Evolutionary conservation across 2,329 filamentous ascomycete genomes (phyloP).

Genomic region (Venturia nashicola): DNA sequence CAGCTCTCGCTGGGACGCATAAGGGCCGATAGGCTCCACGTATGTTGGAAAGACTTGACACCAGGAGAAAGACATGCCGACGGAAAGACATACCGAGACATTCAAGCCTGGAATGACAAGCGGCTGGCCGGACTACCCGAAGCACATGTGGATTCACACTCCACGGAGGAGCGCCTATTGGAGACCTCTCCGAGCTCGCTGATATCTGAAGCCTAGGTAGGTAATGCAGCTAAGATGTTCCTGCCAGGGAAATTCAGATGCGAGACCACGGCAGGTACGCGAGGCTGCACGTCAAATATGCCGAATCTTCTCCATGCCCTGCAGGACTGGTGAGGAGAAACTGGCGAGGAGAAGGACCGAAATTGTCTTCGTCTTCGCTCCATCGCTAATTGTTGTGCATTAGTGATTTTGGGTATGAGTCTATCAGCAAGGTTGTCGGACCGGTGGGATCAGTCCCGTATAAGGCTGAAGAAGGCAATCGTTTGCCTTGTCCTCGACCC

Average conservation of each 20-base stretch:
- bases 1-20: neutral
- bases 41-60: no score
- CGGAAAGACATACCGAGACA: neutral
- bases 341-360: neutral
- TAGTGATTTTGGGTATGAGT: neutral
- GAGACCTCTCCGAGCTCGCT: neutral
- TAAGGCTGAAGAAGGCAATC: neutral
- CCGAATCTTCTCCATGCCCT: neutral
- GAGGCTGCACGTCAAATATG: neutral
- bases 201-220: neutral
- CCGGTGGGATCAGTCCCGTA: neutral
- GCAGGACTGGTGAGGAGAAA: neutral
- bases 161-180: no score
- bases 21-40: neutral
- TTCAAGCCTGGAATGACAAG: neutral
- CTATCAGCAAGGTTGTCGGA: neutral
- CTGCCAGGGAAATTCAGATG: neutral
- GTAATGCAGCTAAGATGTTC: neutral
- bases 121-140: neutral
- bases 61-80: no score
- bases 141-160: neutral
- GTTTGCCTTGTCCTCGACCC: neutral
- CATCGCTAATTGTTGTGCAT: neutral
- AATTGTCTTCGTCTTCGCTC: neutral
- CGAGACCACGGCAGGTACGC: neutral